Conservation (phyloP, 768 basidiomycete species). For the Boletus insuetus region DNA sequence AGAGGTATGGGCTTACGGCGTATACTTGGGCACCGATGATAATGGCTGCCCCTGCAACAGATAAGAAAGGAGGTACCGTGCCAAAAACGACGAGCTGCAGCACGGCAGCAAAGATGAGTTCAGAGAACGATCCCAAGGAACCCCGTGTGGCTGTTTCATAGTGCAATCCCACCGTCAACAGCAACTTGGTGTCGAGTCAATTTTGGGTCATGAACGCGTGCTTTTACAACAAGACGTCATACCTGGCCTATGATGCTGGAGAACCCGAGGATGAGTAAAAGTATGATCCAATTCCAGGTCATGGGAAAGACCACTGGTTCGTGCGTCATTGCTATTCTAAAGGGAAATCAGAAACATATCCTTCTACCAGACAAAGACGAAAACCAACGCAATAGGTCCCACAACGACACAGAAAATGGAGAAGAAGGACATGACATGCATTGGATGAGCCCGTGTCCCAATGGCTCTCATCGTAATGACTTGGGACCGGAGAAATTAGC, state of each 20-base stretch:
- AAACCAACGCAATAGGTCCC: slow-evolving; percentile 8
- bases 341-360: neutral
- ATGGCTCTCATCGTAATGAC: slow-evolving; percentile 61
- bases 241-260: slow-evolving; percentile 19
- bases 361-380: neutral
- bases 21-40: slow-evolving; percentile 42
- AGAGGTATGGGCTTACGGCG: neutral
- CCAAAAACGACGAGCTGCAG: slow-evolving; percentile 68
- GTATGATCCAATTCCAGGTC: slow-evolving; percentile 14
- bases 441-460: slow-evolving; percentile 69
- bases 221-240: neutral
- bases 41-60: slow-evolving; percentile 59
- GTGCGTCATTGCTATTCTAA: slow-evolving; percentile 10
- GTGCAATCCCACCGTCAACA: slow-evolving; percentile 61
- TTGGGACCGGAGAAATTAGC: slow-evolving; percentile 14
- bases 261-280: slow-evolving; percentile 16
- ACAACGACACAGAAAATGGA: slow-evolving; percentile 49
- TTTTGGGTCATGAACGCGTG: neutral
- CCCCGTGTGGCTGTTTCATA: slow-evolving; percentile 65
- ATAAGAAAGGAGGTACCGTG: slow-evolving; percentile 54
- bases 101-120: slow-evolving; percentile 65
- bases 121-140: slow-evolving; percentile 57
- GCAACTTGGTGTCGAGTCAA: slow-evolving; percentile 32
- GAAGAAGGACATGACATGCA: slow-evolving; percentile 71
- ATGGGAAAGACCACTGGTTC: slow-evolving; percentile 15